phyloP scores from a whole-genome alignment of 768 basidiomycete species.

The Hebeloma cylindrosporum region DNA sequence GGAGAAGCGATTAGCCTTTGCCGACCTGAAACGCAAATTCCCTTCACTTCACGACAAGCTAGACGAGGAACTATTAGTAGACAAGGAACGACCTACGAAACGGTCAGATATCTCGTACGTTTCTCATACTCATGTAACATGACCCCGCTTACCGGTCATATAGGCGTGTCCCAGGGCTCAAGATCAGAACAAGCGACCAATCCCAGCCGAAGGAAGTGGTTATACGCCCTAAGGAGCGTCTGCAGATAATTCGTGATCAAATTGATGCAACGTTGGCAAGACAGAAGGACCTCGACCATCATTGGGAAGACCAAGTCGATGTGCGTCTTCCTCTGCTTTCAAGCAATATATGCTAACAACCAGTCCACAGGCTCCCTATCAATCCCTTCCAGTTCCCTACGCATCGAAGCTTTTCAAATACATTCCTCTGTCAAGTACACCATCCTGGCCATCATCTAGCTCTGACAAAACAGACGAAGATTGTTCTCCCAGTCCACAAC shows the following conservation, averaged over 20 bases:
- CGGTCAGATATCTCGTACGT: slow-evolving; percentile 45
- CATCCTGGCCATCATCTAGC: slow-evolving; percentile 27
- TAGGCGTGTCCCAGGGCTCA: slow-evolving; percentile 52
- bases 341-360: too few species aligned
- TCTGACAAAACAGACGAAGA: slow-evolving; percentile 30
- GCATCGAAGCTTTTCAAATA: slow-evolving; percentile 69
- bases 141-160: slow-evolving; percentile 9
- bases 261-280: slow-evolving; percentile 61
- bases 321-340: slow-evolving; percentile 51
- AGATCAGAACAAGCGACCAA: slow-evolving; percentile 49
- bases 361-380: slow-evolving; percentile 65
- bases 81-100: slow-evolving; percentile 70
- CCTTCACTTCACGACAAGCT: slow-evolving; percentile 58
- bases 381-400: slow-evolving; percentile 57
- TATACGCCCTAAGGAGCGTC: slow-evolving; percentile 67
- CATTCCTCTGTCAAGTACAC: slow-evolving; percentile 42
- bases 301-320: slow-evolving; percentile 88
- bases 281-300: slow-evolving; percentile 72
- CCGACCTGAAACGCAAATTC: slow-evolving; percentile 78
- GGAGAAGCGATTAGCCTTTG: slow-evolving; percentile 73
- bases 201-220: slow-evolving; percentile 46
- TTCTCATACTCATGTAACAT: slow-evolving; percentile 3
- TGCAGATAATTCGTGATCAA: slow-evolving; percentile 54
- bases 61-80: slow-evolving; percentile 72
- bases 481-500: slow-evolving; percentile 26